phyloP scores from a whole-genome alignment of 1,139 yeast genomes.

The Taphrina populina region DNA sequence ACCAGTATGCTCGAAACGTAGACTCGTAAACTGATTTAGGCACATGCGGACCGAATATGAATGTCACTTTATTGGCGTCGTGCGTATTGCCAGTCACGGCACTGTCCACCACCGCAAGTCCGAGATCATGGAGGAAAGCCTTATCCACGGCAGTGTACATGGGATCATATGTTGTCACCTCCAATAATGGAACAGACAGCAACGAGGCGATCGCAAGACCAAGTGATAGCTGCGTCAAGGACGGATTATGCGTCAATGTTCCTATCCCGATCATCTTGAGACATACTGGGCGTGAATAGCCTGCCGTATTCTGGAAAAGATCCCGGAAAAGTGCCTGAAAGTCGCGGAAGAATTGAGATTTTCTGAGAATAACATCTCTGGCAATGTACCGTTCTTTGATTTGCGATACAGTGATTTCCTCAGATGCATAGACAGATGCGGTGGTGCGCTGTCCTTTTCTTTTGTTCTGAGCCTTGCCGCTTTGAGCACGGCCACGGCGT shows the following conservation, averaged over 20 bases:
- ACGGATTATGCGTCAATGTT: conserved; percentile 29
- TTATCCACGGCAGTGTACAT: conserved; percentile 26
- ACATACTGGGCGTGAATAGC: background rate
- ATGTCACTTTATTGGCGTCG: background rate
- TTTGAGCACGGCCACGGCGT: background rate
- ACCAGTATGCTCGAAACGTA: conserved; percentile 17
- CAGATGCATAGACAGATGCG: background rate
- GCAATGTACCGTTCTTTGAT: conserved; percentile 1
- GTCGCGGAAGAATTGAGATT: conserved; percentile 19
- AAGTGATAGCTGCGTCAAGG: conserved; percentile 22
- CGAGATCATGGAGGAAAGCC: conserved; percentile 2
- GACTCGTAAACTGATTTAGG: conserved; percentile 31
- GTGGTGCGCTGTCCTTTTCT: background rate
- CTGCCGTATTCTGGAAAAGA: background rate
- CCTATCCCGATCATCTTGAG: conserved; percentile 25
- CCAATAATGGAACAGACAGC: background rate
- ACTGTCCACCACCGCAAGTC: background rate
- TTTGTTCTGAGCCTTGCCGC: background rate
- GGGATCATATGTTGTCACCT: conserved; percentile 23
- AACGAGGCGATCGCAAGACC: conserved; percentile 8
- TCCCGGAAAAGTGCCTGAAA: background rate
- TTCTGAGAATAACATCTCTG: background rate
- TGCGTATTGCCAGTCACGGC: conserved; percentile 12
- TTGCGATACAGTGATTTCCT: background rate
- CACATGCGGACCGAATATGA: conserved; percentile 25